A percentile compares a stretch with the other conserved stretches of the same genome.
Conservation (phyloP, 306 rosid species). For the Prunus dulcis region DNA sequence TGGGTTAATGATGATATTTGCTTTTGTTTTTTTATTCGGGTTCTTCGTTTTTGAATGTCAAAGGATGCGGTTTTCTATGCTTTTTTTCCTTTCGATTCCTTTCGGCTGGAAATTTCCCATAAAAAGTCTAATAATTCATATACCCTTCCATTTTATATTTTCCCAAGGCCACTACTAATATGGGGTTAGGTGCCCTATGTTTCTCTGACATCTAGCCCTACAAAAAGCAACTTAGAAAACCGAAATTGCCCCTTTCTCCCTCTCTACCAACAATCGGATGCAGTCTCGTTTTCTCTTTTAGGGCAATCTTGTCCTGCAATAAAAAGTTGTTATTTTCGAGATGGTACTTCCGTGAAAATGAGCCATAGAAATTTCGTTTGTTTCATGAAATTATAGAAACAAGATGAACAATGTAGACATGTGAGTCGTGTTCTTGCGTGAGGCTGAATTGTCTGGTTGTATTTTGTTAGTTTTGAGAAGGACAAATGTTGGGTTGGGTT, state of each 20-base stretch:
- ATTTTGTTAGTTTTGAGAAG: too few relatives aligned
- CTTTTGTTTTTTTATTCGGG: conserved; percentile 6
- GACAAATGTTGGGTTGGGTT: too few relatives aligned
- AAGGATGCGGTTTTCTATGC: conserved; percentile 24
- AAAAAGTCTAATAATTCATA: conserved; percentile 4
- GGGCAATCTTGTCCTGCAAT: background rate
- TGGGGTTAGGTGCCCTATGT: conserved; percentile 16
- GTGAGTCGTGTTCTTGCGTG: background rate
- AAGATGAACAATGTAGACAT: too few relatives aligned
- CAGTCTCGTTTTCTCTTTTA: background rate
- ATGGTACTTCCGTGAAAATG: background rate
- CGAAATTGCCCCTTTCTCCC: background rate
- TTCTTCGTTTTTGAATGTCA: conserved; percentile 12
- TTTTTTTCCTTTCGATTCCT: background rate
- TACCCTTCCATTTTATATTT: background rate
- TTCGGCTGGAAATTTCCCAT: conserved; percentile 17
- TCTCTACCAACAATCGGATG: background rate
- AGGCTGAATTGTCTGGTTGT: too few relatives aligned
- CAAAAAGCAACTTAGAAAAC: background rate
- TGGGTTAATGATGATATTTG: background rate
- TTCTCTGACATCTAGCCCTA: background rate
- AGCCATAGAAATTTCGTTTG: too few relatives aligned
- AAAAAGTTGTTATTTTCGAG: background rate
- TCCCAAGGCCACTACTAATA: conserved; percentile 9
- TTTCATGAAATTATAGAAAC: background rate